These are phyloP conservation scores for Ceratobasidium theobromae DNA, from an alignment of 1,284 basidiomycete genomes.

Conservation along the genomic window DNA sequence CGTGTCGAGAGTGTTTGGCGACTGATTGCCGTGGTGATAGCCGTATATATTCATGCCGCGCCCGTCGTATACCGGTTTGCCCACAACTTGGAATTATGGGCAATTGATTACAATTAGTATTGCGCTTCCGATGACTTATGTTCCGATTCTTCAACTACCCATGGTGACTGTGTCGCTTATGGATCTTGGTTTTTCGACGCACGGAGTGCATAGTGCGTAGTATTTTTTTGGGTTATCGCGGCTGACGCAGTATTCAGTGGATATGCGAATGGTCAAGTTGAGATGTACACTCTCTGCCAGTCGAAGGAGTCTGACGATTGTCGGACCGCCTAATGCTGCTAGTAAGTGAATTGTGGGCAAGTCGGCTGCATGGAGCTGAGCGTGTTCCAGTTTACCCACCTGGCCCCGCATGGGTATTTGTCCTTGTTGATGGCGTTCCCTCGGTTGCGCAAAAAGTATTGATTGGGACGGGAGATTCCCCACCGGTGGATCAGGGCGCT, in stretches of 20 bases:
- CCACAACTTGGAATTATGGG: slow-evolving; percentile 68
- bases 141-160: slow-evolving; percentile 46
- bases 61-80: slow-evolving; percentile 68
- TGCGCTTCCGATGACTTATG: slow-evolving; percentile 54
- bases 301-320: slow-evolving; percentile 50
- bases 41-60: slow-evolving; percentile 72
- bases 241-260: too few species aligned
- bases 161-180: slow-evolving; percentile 74
- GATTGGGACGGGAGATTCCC: slow-evolving; percentile 47
- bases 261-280: slow-evolving; percentile 73
- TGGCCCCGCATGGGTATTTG: slow-evolving; percentile 49
- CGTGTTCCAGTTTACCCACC: slow-evolving; percentile 40
- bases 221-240: too few species aligned
- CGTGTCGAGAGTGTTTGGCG: not conserved
- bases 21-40: not conserved
- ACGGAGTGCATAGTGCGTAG: slow-evolving; percentile 47
- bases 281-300: slow-evolving; percentile 44
- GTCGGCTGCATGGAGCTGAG: too few species aligned
- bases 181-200: slow-evolving; percentile 76
- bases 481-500: slow-evolving; percentile 36
- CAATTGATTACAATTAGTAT: slow-evolving; percentile 75
- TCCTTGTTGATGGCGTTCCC: slow-evolving; percentile 52
- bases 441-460: slow-evolving; percentile 51
- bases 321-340: slow-evolving; percentile 57
- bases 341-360: too few species aligned